Percentiles rank a stretch among this genome's conserved stretches.
Evolutionary conservation across 768 basidiomycete genomes (phyloP).

Genomic region (Neoboletus magnificus): DNA sequence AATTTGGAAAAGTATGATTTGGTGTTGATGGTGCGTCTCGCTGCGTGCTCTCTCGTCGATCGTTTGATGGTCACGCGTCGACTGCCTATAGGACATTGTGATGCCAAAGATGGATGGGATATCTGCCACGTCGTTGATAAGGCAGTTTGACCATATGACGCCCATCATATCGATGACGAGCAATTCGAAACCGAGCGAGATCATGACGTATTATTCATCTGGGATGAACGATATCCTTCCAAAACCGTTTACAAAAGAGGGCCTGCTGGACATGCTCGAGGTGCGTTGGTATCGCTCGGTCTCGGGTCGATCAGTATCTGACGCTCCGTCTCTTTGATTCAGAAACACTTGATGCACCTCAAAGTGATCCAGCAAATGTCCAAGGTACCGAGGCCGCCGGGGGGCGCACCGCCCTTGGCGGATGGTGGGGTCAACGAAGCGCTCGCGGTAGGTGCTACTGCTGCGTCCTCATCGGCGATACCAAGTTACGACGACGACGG

Average conservation of each 20-base stretch:
- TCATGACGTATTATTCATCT: conserved; percentile 70
- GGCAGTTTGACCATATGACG: conserved; percentile 92
- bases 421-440: conserved; percentile 55
- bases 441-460: conserved; percentile 40
- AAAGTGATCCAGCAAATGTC: conserved; percentile 82
- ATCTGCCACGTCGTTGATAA: conserved; percentile 87
- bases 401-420: conserved; percentile 61
- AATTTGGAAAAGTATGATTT: conserved; percentile 94
- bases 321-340: background rate
- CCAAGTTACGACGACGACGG: conserved; percentile 38
- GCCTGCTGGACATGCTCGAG: conserved; percentile 89
- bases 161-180: conserved; percentile 99
- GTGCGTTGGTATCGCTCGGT: conserved; percentile 33
- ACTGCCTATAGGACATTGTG: conserved; percentile 73
- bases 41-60: background rate
- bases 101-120: conserved; percentile 90
- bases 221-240: conserved; percentile 97
- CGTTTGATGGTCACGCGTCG: background rate
- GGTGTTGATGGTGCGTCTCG: conserved; percentile 80
- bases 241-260: conserved; percentile 96
- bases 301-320: background rate
- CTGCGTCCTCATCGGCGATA: conserved; percentile 28
- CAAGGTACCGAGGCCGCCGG: conserved; percentile 51
- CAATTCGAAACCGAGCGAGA: conserved; percentile 89
- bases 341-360: conserved; percentile 88